phyloP scores from a whole-genome alignment of 371 early-diverging fungal species.

The Phascolomyces articulosus region DNA sequence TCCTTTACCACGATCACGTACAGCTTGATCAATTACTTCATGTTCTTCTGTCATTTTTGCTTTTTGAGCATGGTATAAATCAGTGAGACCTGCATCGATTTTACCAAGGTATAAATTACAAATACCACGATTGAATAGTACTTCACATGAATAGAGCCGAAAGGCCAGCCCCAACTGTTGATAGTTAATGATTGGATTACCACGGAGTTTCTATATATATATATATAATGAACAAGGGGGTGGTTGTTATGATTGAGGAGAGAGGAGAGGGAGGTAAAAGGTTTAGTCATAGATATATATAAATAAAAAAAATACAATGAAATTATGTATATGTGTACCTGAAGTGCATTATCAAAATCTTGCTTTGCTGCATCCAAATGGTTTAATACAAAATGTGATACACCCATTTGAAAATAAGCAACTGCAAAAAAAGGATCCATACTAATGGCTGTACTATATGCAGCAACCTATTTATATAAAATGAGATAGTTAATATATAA shows the following conservation, averaged over 20 bases:
- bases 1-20: conserved; percentile 70
- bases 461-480: conserved; percentile 57
- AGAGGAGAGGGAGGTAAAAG: no score
- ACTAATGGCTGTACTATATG: conserved; percentile 73
- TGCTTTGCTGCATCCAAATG: conserved; percentile 67
- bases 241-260: not conserved
- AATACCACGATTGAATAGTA: conserved; percentile 89
- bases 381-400: conserved; percentile 70
- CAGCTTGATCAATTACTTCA: conserved; percentile 75
- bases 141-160: conserved; percentile 87
- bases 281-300: not conserved
- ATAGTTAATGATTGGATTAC: conserved; percentile 92
- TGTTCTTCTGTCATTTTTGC: conserved; percentile 74
- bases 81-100: conserved; percentile 73
- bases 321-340: conserved; percentile 32
- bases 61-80: conserved; percentile 76
- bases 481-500: not conserved
- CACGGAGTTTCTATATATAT: conserved; percentile 72
- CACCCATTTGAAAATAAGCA: conserved; percentile 92
- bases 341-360: conserved; percentile 75
- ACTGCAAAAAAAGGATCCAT: conserved; percentile 90
- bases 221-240: not conserved
- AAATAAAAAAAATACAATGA: not conserved
- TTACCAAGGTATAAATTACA: conserved; percentile 80
- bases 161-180: conserved; percentile 90